phyloP scores from a whole-genome alignment of 2,329 filamentous ascomycete genomes.

The Clathrospora elynae region DNA sequence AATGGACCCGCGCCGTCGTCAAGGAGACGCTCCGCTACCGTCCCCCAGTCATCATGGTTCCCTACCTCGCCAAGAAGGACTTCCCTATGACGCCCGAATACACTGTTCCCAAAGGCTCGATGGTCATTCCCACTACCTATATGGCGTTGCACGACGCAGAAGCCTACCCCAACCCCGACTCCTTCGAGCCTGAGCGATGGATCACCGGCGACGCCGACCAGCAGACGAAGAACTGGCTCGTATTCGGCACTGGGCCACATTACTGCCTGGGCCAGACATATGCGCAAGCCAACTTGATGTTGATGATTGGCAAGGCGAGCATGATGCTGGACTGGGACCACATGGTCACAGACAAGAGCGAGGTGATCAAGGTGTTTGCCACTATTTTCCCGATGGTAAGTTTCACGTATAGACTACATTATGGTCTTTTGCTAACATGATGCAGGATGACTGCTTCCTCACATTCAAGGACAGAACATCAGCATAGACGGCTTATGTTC shows the following conservation, averaged over 20 bases:
- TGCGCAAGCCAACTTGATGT: slow-evolving; percentile 83
- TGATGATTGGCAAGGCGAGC: slow-evolving; percentile 88
- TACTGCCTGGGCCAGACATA: slow-evolving; percentile 96
- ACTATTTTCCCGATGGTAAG: slow-evolving; percentile 95
- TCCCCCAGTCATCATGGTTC: slow-evolving; percentile 95
- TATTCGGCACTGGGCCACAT: slow-evolving; percentile 94
- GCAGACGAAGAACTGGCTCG: slow-evolving; percentile 94
- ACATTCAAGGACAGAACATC: slow-evolving; percentile 61
- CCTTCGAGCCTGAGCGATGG: slow-evolving; percentile 61
- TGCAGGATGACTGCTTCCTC: slow-evolving; percentile 80
- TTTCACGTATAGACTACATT: slow-evolving; percentile 19
- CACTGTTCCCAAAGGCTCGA: slow-evolving; percentile 92
- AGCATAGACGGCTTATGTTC: slow-evolving; percentile 20
- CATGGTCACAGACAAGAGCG: slow-evolving; percentile 78
- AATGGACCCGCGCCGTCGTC: slow-evolving; percentile 89
- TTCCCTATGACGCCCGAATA: slow-evolving; percentile 89
- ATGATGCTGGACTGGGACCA: slow-evolving; percentile 89
- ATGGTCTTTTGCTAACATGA: slow-evolving; percentile 21
- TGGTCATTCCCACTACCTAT: slow-evolving; percentile 93
- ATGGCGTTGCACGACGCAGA: slow-evolving; percentile 90
- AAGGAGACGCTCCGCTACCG: slow-evolving; percentile 74
- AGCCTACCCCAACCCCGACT: slow-evolving; percentile 85
- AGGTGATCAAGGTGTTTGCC: slow-evolving; percentile 98
- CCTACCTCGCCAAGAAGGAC: slow-evolving; percentile 90
- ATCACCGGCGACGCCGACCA: slow-evolving; percentile 87